phyloP scores from a whole-genome alignment of 768 basidiomycete species.

The Collybiopsis luxurians region DNA sequence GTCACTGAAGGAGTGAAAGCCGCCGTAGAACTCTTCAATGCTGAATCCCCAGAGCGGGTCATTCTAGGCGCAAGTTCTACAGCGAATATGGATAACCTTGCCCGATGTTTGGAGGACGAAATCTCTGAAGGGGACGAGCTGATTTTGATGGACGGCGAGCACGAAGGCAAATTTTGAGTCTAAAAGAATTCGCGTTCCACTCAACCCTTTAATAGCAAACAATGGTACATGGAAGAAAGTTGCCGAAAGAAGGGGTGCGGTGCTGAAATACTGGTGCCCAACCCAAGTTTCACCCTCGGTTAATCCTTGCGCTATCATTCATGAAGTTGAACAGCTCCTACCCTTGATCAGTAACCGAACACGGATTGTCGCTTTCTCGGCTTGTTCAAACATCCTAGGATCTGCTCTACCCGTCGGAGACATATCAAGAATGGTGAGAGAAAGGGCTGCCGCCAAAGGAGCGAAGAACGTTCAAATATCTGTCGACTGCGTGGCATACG shows the following conservation, averaged over 20 bases:
- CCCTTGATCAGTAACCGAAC: conserved; percentile 63
- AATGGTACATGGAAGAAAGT: conserved; percentile 75
- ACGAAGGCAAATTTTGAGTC: no score
- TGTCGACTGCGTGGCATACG: conserved; percentile 78
- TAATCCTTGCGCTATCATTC: conserved; percentile 65
- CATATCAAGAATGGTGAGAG: conserved; percentile 47
- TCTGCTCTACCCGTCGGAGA: conserved; percentile 59
- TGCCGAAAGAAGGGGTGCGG: conserved; percentile 51
- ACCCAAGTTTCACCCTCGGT: conserved; percentile 36
- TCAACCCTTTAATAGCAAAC: conserved; percentile 54
- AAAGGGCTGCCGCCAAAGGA: conserved; percentile 49
- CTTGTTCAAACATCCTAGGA: conserved; percentile 77
- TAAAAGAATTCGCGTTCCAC: no score
- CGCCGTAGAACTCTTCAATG: conserved; percentile 62
- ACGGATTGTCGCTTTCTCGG: conserved; percentile 70
- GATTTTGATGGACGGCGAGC: conserved; percentile 65
- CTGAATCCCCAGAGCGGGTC: conserved; percentile 56
- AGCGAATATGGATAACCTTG: conserved; percentile 64
- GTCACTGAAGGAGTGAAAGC: conserved; percentile 48
- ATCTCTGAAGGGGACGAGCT: conserved; percentile 66
- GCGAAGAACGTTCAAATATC: conserved; percentile 61
- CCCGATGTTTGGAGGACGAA: conserved; percentile 54
- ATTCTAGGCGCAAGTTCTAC: conserved; percentile 67
- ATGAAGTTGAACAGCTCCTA: conserved; percentile 53
- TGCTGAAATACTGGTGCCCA: conserved; percentile 59